Base-by-base conservation (phyloP, 2,329 filamentous ascomycete genomes). In the Xylaria sp. region DNA sequence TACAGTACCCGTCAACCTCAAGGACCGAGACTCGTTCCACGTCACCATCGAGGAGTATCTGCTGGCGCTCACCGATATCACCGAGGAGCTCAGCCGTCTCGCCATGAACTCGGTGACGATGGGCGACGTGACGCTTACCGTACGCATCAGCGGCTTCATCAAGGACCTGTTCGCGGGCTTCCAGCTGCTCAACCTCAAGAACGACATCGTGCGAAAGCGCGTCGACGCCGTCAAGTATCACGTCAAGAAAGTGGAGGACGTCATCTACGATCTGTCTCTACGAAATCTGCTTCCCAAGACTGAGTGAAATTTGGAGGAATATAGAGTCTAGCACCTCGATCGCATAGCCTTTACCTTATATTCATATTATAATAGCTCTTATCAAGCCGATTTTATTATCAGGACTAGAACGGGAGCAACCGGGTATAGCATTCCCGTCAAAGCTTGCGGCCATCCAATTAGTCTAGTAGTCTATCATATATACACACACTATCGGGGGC, bases 41-140 rank as follows among this genome's bases (percentile, higher is more conserved):
- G 86, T 99, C 76, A 97, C 94, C 52, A 95, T 98, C 76, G 96
- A 99, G 82, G 96, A 99, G 82, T 99, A 99, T 81, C 90, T 99
- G 28, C 90, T 97, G 68, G 91, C 94, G 15, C 86, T 98, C 68
- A 95, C 96, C 67, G 89, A 91, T 69, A 88, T 98, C 68, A 92
- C 96, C 48, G 94, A 97, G 77, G 96, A 99, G 83, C 88, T 99
- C 76, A 88, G 92, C 69, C 93, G 95, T 51, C 89, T 99, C 67
- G 94, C 96, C 41, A 93, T 96, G 81, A 99, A 99, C 82, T 92
- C 93, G 5, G 96, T 99, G 73, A 97, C 95, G 0, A 85, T 97
- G 46, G 94, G 94, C 67, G 94, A 99, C 81, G 94, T 94, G 76
- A 86, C 89, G 67, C 88, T 96, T 68, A 96, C 96, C 20, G 86